A percentile compares a stretch with the other conserved stretches of the same genome.
phyloP scores from a whole-genome alignment of 1,284 basidiomycete species.

The Earliella scabrosa region DNA sequence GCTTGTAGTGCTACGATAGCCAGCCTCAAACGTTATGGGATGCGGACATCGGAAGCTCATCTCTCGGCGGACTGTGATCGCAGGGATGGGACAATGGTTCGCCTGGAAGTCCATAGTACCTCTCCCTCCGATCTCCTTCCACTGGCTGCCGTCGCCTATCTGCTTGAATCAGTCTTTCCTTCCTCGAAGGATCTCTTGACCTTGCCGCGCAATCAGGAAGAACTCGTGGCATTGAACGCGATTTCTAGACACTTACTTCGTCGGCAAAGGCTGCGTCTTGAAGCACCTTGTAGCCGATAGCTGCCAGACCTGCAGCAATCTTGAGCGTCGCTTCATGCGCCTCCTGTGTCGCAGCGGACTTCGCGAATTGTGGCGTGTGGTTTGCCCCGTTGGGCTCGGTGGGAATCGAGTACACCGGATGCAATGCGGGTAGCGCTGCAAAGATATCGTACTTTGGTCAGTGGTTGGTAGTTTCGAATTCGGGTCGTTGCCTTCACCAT shows the following conservation, averaged over 20 bases:
- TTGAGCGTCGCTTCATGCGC: constrained; percentile 63
- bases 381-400: constrained; percentile 62
- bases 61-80: no score
- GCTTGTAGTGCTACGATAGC: no score
- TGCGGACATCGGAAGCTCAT: no score
- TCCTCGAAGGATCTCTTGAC: constrained; percentile 22
- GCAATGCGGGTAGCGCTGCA: constrained; percentile 28
- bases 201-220: background rate
- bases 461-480: no score
- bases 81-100: no score
- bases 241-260: constrained; percentile 30
- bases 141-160: background rate
- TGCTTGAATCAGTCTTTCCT: background rate
- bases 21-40: no score
- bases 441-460: no score
- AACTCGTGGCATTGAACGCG: background rate
- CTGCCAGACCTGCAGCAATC: constrained; percentile 63
- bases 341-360: constrained; percentile 53
- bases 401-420: constrained; percentile 49
- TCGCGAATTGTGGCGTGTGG: constrained; percentile 63
- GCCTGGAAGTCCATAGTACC: no score
- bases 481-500: constrained; percentile 42
- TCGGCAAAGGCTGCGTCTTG: constrained; percentile 53
- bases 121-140: no score
- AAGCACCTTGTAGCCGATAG: constrained; percentile 58